These are phyloP conservation scores for Zygotorulaspora sp. DNA, from an alignment of 805 yeast species.

Conservation along the genomic window DNA sequence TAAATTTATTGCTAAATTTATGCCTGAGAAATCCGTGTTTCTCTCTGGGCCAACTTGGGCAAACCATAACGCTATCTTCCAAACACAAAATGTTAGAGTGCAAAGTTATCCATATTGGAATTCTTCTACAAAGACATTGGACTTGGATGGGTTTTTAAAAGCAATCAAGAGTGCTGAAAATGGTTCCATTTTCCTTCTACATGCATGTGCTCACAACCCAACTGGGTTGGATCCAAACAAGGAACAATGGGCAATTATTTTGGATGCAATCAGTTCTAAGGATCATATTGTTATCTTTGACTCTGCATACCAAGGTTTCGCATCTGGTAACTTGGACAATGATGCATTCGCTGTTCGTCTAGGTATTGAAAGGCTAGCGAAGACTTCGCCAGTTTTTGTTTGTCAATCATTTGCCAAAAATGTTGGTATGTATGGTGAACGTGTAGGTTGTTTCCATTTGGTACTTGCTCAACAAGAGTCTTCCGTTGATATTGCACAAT, in stretches of 20 bases:
- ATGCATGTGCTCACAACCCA: conserved; percentile 97
- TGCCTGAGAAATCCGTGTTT: conserved; percentile 48
- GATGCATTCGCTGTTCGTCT: conserved; percentile 76
- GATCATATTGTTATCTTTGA: conserved; percentile 82
- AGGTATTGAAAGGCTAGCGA: conserved; percentile 47
- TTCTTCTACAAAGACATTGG: conserved; percentile 59
- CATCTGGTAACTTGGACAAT: conserved; percentile 75
- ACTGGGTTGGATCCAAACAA: conserved; percentile 91
- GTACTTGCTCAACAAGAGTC: conserved; percentile 43
- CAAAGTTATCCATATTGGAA: conserved; percentile 86
- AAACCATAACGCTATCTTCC: conserved; percentile 83
- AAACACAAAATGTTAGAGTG: conserved; percentile 60
- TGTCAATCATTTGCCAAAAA: conserved; percentile 97
- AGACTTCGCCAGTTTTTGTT: conserved; percentile 57
- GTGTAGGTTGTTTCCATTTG: conserved; percentile 89
- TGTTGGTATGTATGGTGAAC: conserved; percentile 95
- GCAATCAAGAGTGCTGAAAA: conserved; percentile 62
- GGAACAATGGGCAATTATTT: conserved; percentile 73
- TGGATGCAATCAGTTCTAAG: conserved; percentile 53
- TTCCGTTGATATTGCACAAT: conserved; percentile 34
- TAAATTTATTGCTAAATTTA: conserved; percentile 36
- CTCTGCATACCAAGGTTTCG: conserved; percentile 96
- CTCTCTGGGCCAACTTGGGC: conserved; percentile 96
- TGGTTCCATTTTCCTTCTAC: conserved; percentile 79
- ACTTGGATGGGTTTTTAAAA: conserved; percentile 60